Base-by-base conservation (phyloP, 139 green algal genomes). In the Chlamydomonas sphaeroides region DNA sequence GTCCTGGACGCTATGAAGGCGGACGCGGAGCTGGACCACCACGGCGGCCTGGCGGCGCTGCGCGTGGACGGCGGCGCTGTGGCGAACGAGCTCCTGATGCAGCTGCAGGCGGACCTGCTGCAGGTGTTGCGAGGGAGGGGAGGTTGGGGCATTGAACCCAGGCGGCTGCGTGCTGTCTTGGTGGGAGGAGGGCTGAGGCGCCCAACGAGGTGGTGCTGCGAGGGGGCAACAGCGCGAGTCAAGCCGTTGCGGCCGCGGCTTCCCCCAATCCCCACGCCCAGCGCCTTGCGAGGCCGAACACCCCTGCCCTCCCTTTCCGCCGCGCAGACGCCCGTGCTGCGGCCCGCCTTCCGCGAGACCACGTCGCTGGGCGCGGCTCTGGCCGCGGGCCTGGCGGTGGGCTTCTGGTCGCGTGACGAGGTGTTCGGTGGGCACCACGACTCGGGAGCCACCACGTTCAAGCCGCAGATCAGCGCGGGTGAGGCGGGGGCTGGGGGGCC, bases 21-120 rank as follows among this genome's bases (percentile, higher is more conserved):
- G 25, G 88, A 93, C 39, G 80, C 74, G 3, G 65, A 75, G 57
- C 62, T 84, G 69, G 49, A 85, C 74, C 61, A 71, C 74, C 76
- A 83, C 42, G 76, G 57, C 30, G 48, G 66, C 17, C 61, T 93
- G 68, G 87, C 82, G 28, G 49, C 90, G 62, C 90, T 99, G 67
- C 89, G 92, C 17, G 97, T 98, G 45, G 97, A 99, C 78, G 97
- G 97, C 39, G 97, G 97, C 1, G 96, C 96, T 17, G 88, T 80
- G 30, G 66, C 85, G 11, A 99, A 98, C 86, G 70, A 94, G 84
- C 76, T 98, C 48, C 91, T 99, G 18, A 97, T 99, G 95, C 96
- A 99, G 93, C 84, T 97, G 82, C 80, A 93, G 89, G 87, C 94
- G 18, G 93, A 97, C 88, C 67, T 94, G 11, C 78, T 96, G 48